These are phyloP conservation scores for Oryza longistaminata DNA, from an alignment of 176 grass and related monocot species.

Conservation along the genomic window DNA sequence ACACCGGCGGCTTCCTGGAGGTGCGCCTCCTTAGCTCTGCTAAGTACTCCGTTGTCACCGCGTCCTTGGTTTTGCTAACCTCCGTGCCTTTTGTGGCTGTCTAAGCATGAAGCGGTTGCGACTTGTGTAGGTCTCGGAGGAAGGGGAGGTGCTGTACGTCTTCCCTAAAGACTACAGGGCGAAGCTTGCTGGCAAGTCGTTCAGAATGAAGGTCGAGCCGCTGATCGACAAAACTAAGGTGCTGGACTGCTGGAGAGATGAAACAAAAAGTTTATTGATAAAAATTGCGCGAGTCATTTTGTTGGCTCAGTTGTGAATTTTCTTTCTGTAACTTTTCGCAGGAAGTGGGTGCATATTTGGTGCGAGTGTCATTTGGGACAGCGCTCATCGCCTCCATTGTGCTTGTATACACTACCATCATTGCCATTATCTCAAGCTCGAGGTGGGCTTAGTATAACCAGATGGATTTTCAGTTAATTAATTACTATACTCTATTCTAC, in stretches of 20 bases:
- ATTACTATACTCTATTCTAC: constrained; percentile 4
- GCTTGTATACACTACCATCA: constrained; percentile 93
- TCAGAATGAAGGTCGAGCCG: constrained; percentile 83
- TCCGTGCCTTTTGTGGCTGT: background rate
- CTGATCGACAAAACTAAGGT: constrained; percentile 85
- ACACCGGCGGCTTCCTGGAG: constrained; percentile 98
- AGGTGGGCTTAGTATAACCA: constrained; percentile 43
- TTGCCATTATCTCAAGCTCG: constrained; percentile 74
- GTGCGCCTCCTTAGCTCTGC: constrained; percentile 37
- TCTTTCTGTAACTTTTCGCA: constrained; percentile 37
- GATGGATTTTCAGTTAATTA: background rate
- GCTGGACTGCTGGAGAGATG: background rate
- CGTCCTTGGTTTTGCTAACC: background rate
- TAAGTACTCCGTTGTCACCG: background rate
- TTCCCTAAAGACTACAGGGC: constrained; percentile 87
- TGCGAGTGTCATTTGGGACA: constrained; percentile 90
- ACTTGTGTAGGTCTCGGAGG: constrained; percentile 78
- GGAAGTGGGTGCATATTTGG: constrained; percentile 74
- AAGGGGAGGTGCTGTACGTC: constrained; percentile 91
- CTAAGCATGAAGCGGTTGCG: background rate
- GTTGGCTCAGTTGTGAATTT: constrained; percentile 13
- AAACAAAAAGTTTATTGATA: background rate
- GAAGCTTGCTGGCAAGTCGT: constrained; percentile 83
- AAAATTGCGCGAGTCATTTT: background rate
- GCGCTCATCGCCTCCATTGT: constrained; percentile 93